Base-by-base conservation (phyloP, 345 rosid genomes). In the Gossypium raimondii region DNA sequence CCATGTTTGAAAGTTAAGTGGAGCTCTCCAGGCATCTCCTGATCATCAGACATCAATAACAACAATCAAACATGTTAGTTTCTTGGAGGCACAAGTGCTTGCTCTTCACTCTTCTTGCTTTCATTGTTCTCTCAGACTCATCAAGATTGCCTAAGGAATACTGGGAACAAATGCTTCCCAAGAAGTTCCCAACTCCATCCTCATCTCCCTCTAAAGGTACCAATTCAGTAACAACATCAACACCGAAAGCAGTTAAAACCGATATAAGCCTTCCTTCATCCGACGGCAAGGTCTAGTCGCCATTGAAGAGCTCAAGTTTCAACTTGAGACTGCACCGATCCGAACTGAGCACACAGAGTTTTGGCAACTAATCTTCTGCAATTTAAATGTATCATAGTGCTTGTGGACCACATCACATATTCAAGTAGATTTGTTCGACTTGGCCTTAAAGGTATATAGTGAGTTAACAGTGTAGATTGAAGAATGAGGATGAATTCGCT, bases 141-240 rank as follows among this genome's bases (percentile, higher is more conserved):
- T 79, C 92, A 48, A 86, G 97, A 76, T 72, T 85, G 78, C 92
- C 98, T 17, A 85, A 83, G 52, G 84, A 69, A 7, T 82, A 82
- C 43, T 87, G 91, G 91, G 88, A 89, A 53, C 92, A 94, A 79
- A 94, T 91, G 97, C 77, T 94, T 74, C 97, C 98, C 55, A 94
- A 91, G 87, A 92, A 91, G 84, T 81, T 92, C 38, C 97, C 96
- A 1, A 24, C 85, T 48, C 92, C 90, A 74, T 81, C 86, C 57
- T 94, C 98, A 25, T 75, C 97, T 76, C 98, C 98, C 50, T 94
- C 98, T 1, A 89, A 82, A 78, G 95, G 97, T 66, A 92, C 98
- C 52, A 91, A 94, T 76, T 87, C 91, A 6, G 62, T 89, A 50
- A 70, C 80, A 22, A 81, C 77, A 53, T 92, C 90, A 0, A 82